Conservation (phyloP, 345 rosid species). For the Diplotaxis tenuifolia region DNA sequence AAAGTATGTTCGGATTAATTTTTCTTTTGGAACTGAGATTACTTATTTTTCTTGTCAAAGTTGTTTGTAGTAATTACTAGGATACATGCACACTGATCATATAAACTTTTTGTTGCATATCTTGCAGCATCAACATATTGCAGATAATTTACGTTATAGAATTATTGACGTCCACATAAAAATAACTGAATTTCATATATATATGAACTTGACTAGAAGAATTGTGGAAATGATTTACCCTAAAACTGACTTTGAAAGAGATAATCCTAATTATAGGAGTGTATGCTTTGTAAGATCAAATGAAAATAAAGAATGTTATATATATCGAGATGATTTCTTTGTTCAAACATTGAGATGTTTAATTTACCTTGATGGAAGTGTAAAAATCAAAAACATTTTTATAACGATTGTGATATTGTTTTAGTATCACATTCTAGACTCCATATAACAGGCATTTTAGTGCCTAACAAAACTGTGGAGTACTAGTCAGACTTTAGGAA, state of each 20-base stretch:
- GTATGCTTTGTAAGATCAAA: background rate
- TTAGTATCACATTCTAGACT: background rate
- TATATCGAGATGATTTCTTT: background rate
- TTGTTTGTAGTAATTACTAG: background rate
- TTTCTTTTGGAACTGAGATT: background rate
- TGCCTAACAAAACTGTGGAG: background rate
- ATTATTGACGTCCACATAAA: background rate
- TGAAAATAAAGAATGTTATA: background rate
- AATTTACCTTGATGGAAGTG: background rate
- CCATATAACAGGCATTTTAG: background rate
- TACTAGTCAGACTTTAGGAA: background rate
- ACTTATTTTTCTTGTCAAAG: background rate
- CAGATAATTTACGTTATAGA: background rate
- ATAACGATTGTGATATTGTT: background rate
- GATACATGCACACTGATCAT: background rate
- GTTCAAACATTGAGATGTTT: background rate
- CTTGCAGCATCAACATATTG: background rate
- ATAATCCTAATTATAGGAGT: too few relatives aligned
- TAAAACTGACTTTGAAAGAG: too few relatives aligned
- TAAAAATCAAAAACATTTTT: too few relatives aligned
- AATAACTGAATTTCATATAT: background rate
- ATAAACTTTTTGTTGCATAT: background rate
- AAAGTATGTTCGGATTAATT: slow-evolving; percentile 2
- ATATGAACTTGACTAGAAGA: background rate
- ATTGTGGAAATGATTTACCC: background rate